phyloP scores from a whole-genome alignment of 768 basidiomycete genomes.

The Lactarius sanguifluus region DNA sequence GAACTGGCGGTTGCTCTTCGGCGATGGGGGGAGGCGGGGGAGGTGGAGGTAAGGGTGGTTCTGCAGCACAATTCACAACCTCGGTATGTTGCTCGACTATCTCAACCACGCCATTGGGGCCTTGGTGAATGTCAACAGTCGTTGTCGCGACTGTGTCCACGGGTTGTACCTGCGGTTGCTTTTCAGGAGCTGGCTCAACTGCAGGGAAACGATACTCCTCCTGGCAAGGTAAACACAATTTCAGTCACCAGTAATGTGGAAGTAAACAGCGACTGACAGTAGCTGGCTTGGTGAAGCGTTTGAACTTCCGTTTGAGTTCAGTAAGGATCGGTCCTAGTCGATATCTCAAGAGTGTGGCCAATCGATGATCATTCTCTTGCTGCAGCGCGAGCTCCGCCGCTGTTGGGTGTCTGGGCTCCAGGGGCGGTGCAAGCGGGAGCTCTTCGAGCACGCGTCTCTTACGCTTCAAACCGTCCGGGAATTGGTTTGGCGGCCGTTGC shows the following conservation, averaged over 20 bases:
- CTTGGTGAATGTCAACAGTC: slow-evolving; percentile 40
- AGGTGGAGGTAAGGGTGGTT: slow-evolving; percentile 16
- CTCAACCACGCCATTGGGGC: slow-evolving; percentile 47
- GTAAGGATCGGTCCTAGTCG: slow-evolving; percentile 87
- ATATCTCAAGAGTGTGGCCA: slow-evolving; percentile 80
- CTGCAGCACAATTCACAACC: slow-evolving; percentile 13
- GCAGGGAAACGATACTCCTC: slow-evolving; percentile 70
- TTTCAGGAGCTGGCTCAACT: slow-evolving; percentile 30
- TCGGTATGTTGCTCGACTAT: slow-evolving; percentile 40
- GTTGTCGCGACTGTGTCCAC: slow-evolving; percentile 40
- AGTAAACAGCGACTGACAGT: slow-evolving; percentile 48
- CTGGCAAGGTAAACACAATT: slow-evolving; percentile 39
- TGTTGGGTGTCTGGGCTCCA: slow-evolving; percentile 80
- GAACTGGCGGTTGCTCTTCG: slow-evolving; percentile 41
- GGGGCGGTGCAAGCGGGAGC: slow-evolving; percentile 84
- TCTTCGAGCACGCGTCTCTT: slow-evolving; percentile 82
- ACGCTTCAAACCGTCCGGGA: slow-evolving; percentile 85
- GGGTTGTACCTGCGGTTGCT: slow-evolving; percentile 31
- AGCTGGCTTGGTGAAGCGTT: slow-evolving; percentile 81
- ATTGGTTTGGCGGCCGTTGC: slow-evolving; percentile 75
- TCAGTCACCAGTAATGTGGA: not conserved
- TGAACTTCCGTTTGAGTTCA: slow-evolving; percentile 90
- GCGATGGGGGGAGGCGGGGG: slow-evolving; percentile 35
- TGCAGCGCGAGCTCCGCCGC: slow-evolving; percentile 81
- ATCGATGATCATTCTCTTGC: slow-evolving; percentile 75